These are phyloP conservation scores for Plasmodium chabaudi DNA, from an alignment of 169 alveolate species.

Conservation along the genomic window DNA sequence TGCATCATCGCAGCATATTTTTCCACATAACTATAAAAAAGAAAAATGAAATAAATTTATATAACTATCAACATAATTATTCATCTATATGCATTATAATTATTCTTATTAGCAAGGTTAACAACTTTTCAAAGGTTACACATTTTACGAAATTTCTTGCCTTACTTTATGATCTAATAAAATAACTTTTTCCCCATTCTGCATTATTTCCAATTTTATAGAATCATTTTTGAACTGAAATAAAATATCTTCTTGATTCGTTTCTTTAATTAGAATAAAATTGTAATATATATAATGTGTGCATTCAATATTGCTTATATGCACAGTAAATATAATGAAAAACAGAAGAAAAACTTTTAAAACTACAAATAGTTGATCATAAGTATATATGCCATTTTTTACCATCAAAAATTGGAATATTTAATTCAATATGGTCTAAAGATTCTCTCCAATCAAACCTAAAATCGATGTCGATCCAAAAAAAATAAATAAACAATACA, in stretches of 20 bases:
- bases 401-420: slow-evolving; percentile 72
- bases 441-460: slow-evolving; percentile 75
- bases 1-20: slow-evolving; percentile 37
- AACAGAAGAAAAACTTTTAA: not conserved
- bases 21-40: slow-evolving; percentile 59
- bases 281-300: not conserved
- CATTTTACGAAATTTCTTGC: too few relatives aligned
- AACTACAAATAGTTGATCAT: not conserved
- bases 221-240: slow-evolving; percentile 44
- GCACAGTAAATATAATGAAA: not conserved
- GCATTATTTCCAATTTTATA: slow-evolving; percentile 54
- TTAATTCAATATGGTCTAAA: slow-evolving; percentile 29
- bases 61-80: not conserved
- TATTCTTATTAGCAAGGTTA: too few relatives aligned
- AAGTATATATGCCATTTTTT: slow-evolving; percentile 1
- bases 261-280: slow-evolving; percentile 3
- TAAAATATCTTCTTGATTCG: slow-evolving; percentile 19
- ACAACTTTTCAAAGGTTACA: too few relatives aligned
- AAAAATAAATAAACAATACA: not conserved
- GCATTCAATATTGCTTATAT: not conserved
- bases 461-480: not conserved
- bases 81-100: not conserved
- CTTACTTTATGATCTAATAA: slow-evolving; percentile 46
- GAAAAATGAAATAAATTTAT: not conserved
- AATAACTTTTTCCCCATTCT: slow-evolving; percentile 8